Conservation (phyloP, 805 yeast species). For the Wickerhamiella bombiphila region DNA sequence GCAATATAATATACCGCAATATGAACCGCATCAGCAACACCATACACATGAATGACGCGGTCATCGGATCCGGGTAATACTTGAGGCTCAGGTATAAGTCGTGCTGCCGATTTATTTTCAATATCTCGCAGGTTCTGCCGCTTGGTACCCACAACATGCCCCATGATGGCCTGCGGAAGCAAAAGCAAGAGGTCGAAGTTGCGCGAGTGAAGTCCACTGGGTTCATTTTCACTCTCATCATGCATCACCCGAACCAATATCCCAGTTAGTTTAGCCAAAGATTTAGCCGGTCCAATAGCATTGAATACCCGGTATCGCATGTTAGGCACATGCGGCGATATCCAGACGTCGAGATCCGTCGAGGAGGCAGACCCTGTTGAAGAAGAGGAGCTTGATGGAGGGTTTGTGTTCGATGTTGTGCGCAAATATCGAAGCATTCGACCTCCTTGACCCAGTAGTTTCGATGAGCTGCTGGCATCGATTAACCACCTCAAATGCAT, state of each 20-base stretch:
- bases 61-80: slow-evolving; percentile 66
- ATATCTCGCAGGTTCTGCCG: slow-evolving; percentile 66
- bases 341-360: slow-evolving; percentile 13
- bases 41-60: slow-evolving; percentile 51
- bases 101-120: slow-evolving; percentile 69
- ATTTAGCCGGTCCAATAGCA: slow-evolving; percentile 60
- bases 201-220: slow-evolving; percentile 41
- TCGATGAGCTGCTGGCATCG: too few species aligned
- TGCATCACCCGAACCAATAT: slow-evolving; percentile 50
- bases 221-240: slow-evolving; percentile 45
- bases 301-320: slow-evolving; percentile 62
- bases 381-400: too few species aligned
- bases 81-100: slow-evolving; percentile 56
- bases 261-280: slow-evolving; percentile 72
- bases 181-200: slow-evolving; percentile 45
- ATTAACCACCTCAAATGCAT: background rate
- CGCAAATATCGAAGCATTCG: slow-evolving; percentile 9
- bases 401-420: too few species aligned
- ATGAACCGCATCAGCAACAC: slow-evolving; percentile 78
- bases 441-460: slow-evolving; percentile 14
- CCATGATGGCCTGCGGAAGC: slow-evolving; percentile 68
- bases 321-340: slow-evolving; percentile 27
- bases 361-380: too few species aligned
- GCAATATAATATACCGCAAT: slow-evolving; percentile 60
- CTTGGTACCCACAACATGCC: slow-evolving; percentile 64